A percentile compares a stretch with the other conserved stretches of the same genome.
phyloP scores from a whole-genome alignment of 2,329 filamentous ascomycete genomes.

The Aspergillus sp. region DNA sequence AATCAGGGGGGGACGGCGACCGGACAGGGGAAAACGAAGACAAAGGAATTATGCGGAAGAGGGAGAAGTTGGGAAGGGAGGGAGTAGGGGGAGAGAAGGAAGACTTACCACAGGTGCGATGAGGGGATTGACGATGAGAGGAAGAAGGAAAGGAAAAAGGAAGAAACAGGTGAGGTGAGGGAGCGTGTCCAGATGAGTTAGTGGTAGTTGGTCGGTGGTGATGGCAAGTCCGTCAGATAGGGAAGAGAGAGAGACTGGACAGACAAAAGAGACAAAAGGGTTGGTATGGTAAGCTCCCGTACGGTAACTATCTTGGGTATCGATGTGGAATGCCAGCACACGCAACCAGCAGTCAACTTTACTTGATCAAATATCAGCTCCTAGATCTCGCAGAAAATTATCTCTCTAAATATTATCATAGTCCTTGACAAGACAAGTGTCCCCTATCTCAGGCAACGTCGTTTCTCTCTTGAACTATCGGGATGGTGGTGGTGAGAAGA shows the following conservation, averaged over 20 bases:
- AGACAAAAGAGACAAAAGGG: not conserved
- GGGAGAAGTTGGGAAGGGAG: not conserved
- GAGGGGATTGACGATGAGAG: not conserved
- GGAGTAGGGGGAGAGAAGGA: not conserved
- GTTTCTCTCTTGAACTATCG: too few species aligned
- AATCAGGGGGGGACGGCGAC: conserved; percentile 14
- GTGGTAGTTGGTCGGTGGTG: conserved; percentile 4
- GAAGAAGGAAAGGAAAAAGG: conserved; percentile 1
- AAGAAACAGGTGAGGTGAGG: conserved; percentile 1
- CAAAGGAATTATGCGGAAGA: not conserved
- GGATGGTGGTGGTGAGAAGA: conserved; percentile 9
- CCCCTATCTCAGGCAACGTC: not conserved
- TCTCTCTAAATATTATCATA: too few species aligned
- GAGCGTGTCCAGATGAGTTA: not conserved
- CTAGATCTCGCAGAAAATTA: too few species aligned
- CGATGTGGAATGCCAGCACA: too few species aligned
- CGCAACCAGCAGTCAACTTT: too few species aligned
- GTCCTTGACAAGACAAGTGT: not conserved
- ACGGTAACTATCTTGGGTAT: not conserved
- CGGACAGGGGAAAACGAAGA: conserved; percentile 4
- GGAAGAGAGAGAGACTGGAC: conserved; percentile 4
- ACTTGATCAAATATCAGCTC: too few species aligned
- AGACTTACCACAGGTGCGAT: conserved; percentile 4
- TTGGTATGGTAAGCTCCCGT: not conserved
- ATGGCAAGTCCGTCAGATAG: conserved; percentile 1